A percentile compares a stretch with the other conserved stretches of the same genome.
Conservation (phyloP, 257 asterid genomes). For the Oldenlandia corymbosa region DNA sequence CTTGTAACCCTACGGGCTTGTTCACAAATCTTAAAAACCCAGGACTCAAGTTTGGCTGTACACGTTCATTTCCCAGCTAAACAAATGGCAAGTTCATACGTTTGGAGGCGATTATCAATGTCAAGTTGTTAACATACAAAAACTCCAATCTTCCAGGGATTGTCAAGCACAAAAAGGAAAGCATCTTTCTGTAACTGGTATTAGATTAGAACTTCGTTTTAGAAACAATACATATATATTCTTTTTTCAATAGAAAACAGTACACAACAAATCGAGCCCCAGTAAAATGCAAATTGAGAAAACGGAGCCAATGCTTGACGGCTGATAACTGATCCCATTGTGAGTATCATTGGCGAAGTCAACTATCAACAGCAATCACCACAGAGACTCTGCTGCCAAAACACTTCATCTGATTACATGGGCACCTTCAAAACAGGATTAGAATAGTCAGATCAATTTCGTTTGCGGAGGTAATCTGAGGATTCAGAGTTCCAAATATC, state of each 20-base stretch:
- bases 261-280: too few species aligned
- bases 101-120: too few species aligned
- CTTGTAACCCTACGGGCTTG: too few species aligned
- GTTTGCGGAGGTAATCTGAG: background rate
- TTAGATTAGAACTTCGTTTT: background rate
- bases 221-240: background rate
- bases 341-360: background rate
- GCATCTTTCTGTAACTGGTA: background rate
- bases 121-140: too few species aligned
- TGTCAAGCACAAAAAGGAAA: too few species aligned
- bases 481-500: background rate
- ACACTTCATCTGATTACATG: background rate
- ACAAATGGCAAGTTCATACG: too few species aligned
- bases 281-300: too few species aligned
- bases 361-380: conserved; percentile 9
- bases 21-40: too few species aligned
- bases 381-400: background rate
- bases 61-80: too few species aligned
- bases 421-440: background rate
- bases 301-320: background rate
- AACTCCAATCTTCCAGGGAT: too few species aligned
- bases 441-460: background rate
- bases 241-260: background rate
- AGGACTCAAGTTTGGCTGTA: too few species aligned
- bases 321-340: background rate